These are phyloP conservation scores for Microsporum ferrugineum DNA, from an alignment of 2,329 filamentous ascomycete species.

Conservation along the genomic window DNA sequence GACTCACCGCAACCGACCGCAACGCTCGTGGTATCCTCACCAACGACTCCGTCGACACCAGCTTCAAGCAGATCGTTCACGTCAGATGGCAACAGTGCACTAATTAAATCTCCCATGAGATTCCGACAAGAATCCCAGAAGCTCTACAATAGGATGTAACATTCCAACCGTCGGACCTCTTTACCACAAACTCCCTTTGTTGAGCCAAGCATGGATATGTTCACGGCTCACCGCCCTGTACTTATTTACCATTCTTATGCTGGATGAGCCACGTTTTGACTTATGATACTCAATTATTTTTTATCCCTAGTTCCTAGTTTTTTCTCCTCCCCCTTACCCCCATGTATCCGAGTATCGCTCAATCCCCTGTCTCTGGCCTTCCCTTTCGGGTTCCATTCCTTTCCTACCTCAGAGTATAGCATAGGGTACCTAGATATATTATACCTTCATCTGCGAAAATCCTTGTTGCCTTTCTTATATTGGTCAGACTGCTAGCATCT, in stretches of 20 bases:
- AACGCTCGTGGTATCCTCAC: slow-evolving; percentile 33
- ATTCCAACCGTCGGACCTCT: not conserved
- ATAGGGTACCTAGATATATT: not conserved
- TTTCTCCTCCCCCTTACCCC: not conserved
- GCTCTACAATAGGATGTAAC: not conserved
- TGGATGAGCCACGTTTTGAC: not conserved
- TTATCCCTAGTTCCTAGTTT: not conserved
- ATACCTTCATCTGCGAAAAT: not conserved
- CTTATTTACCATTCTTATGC: not conserved
- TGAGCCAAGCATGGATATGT: not conserved
- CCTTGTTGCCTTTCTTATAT: not conserved
- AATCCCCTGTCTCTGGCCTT: not conserved
- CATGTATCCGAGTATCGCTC: not conserved
- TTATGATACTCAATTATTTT: not conserved
- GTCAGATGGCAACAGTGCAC: slow-evolving; percentile 36
- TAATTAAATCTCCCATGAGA: not conserved
- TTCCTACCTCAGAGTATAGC: not conserved
- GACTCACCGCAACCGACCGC: slow-evolving; percentile 25
- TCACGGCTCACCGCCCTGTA: not conserved
- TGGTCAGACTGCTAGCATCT: not conserved
- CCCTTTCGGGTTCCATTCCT: not conserved
- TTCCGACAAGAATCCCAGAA: not conserved
- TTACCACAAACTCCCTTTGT: not conserved
- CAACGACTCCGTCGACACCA: slow-evolving; percentile 40
- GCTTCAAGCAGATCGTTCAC: slow-evolving; percentile 34